Base-by-base conservation (phyloP, 2,329 filamentous ascomycete species). In the Acephala macrosclerotiorum region DNA sequence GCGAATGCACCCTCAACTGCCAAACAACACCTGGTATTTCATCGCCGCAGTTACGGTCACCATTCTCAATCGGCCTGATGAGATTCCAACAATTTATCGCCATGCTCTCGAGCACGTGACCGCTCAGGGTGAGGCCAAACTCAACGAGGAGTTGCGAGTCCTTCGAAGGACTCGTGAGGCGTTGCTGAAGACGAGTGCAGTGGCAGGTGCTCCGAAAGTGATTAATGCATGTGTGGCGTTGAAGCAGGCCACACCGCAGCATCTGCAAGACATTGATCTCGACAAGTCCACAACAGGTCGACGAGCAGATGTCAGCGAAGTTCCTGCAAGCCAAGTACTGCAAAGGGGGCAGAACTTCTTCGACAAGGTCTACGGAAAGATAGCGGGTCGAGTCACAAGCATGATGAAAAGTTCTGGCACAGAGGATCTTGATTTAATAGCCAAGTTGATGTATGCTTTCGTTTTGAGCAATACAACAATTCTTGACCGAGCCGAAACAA, bases 141-240 rank as follows among this genome's bases (percentile, higher is more conserved):
- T 53, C 12, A n/a, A 53, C 5, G 49, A 53, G 64, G 77, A 81
- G 62, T 74, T 83, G 60, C 67, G 67, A n/a, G 80, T 85, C 57
- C 77, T 79, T 2, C 76, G 82, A 51, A 79, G 82, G 51, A 79
- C 84, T 66, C 75, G 84, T 25, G 83, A 86, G 72, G 82, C 82
- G 1, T 73, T 86, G 33, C 74, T 85, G 36, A 85, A 85, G 70
- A 77, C 78, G 8, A 79, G 80, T 14, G 79, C 81, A 1, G 78
- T 86, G 49, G 80, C 80, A 18, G 83, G 84, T 0, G 71, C 86
- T 57, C 83, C 84, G 8, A 85, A 83, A 79, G 83, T 84, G 75
- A 84, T 84, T 71, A 84, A 85, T 69, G 78, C 81, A 22, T 75
- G 84, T 33, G 74, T 80, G 40, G 79, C 79, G 49, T 78, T 85